Evolutionary conservation across 1,139 yeast species (phyloP).

Genomic region (Candida glucosophila): DNA sequence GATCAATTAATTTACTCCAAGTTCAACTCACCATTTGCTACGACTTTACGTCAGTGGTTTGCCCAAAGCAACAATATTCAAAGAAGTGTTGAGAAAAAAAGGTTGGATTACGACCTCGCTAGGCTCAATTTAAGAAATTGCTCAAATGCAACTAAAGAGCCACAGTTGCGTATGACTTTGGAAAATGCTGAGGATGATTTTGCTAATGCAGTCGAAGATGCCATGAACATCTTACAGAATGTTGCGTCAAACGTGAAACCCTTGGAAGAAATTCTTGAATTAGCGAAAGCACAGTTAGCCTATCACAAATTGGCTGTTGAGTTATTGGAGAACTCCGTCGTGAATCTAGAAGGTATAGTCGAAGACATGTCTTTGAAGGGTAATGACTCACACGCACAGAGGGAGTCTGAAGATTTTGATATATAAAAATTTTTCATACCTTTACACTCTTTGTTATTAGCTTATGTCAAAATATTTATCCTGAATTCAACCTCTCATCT

Average conservation of each 20-base stretch:
- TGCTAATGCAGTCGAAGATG: constrained; percentile 86
- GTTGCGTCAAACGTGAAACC: constrained; percentile 72
- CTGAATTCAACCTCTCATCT: too few relatives aligned
- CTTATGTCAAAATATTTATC: too few relatives aligned
- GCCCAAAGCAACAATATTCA: constrained; percentile 65
- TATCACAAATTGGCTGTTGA: constrained; percentile 74
- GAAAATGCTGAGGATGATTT: constrained; percentile 87
- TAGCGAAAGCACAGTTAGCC: constrained; percentile 74
- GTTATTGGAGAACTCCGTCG: constrained; percentile 56
- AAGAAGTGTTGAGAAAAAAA: constrained; percentile 67
- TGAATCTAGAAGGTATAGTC: constrained; percentile 54
- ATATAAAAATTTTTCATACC: too few relatives aligned
- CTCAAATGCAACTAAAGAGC: constrained; percentile 68
- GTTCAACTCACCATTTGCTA: constrained; percentile 61
- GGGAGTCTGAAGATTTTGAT: constrained; percentile 40
- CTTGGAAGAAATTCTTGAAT: constrained; percentile 58
- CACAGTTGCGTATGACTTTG: constrained; percentile 66
- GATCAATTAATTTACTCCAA: constrained; percentile 64
- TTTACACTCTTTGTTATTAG: too few relatives aligned
- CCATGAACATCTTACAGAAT: constrained; percentile 76
- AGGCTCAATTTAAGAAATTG: constrained; percentile 55
- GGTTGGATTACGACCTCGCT: constrained; percentile 75
- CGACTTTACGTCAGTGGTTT: constrained; percentile 57
- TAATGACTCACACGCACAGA: constrained; percentile 11
- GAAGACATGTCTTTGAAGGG: constrained; percentile 29